Evolutionary conservation across 1,284 basidiomycete genomes (phyloP).

Genomic region (Cutaneotrichosporon sp.): DNA sequence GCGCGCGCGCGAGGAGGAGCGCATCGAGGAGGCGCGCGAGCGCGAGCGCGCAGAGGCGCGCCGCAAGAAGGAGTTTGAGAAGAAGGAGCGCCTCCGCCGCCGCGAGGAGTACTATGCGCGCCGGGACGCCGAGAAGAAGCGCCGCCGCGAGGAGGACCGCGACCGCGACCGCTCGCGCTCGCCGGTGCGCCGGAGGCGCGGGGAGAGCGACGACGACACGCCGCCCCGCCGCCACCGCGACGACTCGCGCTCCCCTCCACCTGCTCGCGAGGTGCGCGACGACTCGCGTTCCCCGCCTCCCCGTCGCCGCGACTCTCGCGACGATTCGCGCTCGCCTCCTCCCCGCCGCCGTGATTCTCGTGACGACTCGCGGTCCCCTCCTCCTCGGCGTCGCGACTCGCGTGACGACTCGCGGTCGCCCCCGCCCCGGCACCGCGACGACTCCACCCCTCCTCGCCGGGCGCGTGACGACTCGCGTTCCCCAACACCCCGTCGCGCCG

Average conservation of each 20-base stretch:
- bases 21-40: slow-evolving; percentile 64
- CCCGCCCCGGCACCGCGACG: slow-evolving; percentile 8
- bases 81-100: slow-evolving; percentile 62
- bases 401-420: slow-evolving; percentile 22
- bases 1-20: slow-evolving; percentile 67
- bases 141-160: slow-evolving; percentile 9
- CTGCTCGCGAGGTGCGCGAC: slow-evolving; percentile 20
- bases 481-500: slow-evolving; percentile 1
- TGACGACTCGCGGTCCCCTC: slow-evolving; percentile 23
- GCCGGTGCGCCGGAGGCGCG: slow-evolving; percentile 19
- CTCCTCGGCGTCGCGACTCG: slow-evolving; percentile 13
- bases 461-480: slow-evolving; percentile 16
- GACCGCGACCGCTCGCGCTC: slow-evolving; percentile 29
- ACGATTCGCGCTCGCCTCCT: slow-evolving; percentile 42
- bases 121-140: slow-evolving; percentile 12
- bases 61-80: slow-evolving; percentile 61
- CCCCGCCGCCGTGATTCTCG: slow-evolving; percentile 32
- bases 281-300: slow-evolving; percentile 46
- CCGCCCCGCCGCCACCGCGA: slow-evolving; percentile 40
- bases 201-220: slow-evolving; percentile 37
- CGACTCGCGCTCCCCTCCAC: too few relatives aligned
- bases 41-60: slow-evolving; percentile 60
- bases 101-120: slow-evolving; percentile 60
- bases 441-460: slow-evolving; percentile 1
- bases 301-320: slow-evolving; percentile 17